phyloP scores from a whole-genome alignment of 192 early-diverging fungal species.

The Backusella psychrophila region DNA sequence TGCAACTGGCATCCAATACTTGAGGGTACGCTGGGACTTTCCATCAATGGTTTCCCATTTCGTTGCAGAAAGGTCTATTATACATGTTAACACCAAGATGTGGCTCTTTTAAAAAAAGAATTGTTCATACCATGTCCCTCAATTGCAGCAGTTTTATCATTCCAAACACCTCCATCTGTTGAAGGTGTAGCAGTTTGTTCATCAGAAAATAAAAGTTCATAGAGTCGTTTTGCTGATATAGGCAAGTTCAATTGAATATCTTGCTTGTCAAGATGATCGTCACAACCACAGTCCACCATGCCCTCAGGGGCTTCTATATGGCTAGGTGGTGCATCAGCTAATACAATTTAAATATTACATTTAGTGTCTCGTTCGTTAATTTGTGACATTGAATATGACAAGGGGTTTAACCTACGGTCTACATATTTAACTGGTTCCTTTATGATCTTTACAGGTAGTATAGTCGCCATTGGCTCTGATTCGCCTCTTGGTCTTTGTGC shows the following conservation, averaged over 20 bases:
- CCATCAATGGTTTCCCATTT: conserved; percentile 22
- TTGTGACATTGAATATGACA: not conserved
- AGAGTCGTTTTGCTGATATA: conserved; percentile 63
- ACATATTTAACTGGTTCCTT: not conserved
- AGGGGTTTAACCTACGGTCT: not conserved
- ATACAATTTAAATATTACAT: no score
- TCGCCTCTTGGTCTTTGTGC: not conserved
- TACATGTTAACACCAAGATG: not conserved
- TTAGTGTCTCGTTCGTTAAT: not conserved
- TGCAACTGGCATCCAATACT: conserved; percentile 67
- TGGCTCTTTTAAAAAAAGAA: not conserved
- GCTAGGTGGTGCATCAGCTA: conserved; percentile 44
- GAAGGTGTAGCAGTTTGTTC: conserved; percentile 15
- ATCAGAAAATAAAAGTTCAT: conserved; percentile 55
- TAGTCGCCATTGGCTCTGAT: not conserved
- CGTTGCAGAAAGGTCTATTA: conserved; percentile 10
- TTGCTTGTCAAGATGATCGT: conserved; percentile 64
- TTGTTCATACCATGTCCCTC: conserved; percentile 15
- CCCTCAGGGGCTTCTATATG: conserved; percentile 39
- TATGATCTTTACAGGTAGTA: not conserved
- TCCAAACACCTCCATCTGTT: conserved; percentile 25
- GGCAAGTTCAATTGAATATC: conserved; percentile 50
- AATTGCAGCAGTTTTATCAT: conserved; percentile 21
- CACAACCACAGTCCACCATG: conserved; percentile 57
- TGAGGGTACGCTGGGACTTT: conserved; percentile 43